phyloP scores from a whole-genome alignment of 176 grass and related monocot species.

The Musa beccarii region DNA sequence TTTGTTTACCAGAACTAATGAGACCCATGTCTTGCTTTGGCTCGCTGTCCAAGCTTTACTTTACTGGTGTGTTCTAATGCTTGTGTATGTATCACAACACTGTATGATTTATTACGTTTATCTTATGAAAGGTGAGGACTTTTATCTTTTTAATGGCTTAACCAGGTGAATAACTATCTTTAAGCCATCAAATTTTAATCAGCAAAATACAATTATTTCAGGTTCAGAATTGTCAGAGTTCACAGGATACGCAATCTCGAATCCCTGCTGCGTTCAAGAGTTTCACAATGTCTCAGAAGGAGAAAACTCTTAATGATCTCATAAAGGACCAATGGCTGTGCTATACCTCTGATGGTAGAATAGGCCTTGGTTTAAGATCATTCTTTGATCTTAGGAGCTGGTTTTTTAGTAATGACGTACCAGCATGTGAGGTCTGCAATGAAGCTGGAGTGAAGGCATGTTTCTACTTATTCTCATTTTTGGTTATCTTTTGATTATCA shows the following conservation, averaged over 20 bases:
- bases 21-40: background rate
- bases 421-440: slow-evolving; percentile 81
- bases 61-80: background rate
- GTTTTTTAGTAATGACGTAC: slow-evolving; percentile 59
- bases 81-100: background rate
- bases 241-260: slow-evolving; percentile 36
- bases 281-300: slow-evolving; percentile 72
- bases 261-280: slow-evolving; percentile 58
- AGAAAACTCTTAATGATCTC: slow-evolving; percentile 70
- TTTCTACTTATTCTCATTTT: background rate
- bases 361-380: slow-evolving; percentile 70
- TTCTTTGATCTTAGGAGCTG: slow-evolving; percentile 91
- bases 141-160: background rate
- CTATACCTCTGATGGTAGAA: slow-evolving; percentile 40
- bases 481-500: background rate
- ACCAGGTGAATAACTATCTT: background rate
- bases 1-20: background rate
- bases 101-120: background rate
- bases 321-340: slow-evolving; percentile 61
- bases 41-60: background rate
- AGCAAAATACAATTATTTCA: slow-evolving; percentile 23
- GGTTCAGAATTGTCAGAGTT: slow-evolving; percentile 35
- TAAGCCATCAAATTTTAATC: background rate
- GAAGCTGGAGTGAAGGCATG: slow-evolving; percentile 84
- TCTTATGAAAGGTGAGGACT: no score